Evolutionary conservation across 345 rosid genomes (phyloP), one percentile per base, ranked within the genome.

Genomic region (Geranium rotundifolium): DNA sequence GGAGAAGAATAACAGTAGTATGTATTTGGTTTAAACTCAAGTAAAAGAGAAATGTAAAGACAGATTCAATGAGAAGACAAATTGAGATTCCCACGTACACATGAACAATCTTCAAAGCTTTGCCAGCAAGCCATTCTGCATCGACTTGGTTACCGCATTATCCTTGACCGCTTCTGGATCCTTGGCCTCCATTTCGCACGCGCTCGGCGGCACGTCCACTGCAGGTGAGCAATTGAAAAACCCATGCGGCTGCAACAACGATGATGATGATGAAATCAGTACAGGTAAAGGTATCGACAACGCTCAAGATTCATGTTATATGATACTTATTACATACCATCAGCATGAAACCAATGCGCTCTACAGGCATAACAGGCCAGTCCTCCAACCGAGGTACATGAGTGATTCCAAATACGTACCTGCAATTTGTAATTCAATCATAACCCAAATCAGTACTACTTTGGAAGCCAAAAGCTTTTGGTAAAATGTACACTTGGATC

Each of bases 141-240:
- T 54, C 23, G 88, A 71, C 62, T 87, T 89, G 3, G 74, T 56
- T 19, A 63, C 64, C 2, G 19, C 76, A n/a, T 61, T 73, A 58
- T 86, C 95, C 75, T 87, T 89, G 54, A 71, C 15, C 14, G 15
- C 84, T 50, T 83, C 89, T 34, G 39, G 77, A 62, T 87, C 88
- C 65, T 85, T 87, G 8, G 75, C 58, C 15, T 89, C 95, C 78
- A 78, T 34, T 73, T 92, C 95, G 57, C 93, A 84, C 7, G 82
- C 64, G 56, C 70, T 85, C 17, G 98, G 97, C 3, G 98, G 97
- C 19, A 92, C 98, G 60, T 92, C 98, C 34, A 87, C 83, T 0
- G 97, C 96, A 2, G 96, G 98, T 10, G 98, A 92, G 80, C 93
- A 85, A 68, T 89, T 92, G 75, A 89, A 92, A 70, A 92, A 92